Evolutionary conservation across 805 yeast species (phyloP), one percentile per base, ranked within the genome.

Genomic region (Candida maris): DNA sequence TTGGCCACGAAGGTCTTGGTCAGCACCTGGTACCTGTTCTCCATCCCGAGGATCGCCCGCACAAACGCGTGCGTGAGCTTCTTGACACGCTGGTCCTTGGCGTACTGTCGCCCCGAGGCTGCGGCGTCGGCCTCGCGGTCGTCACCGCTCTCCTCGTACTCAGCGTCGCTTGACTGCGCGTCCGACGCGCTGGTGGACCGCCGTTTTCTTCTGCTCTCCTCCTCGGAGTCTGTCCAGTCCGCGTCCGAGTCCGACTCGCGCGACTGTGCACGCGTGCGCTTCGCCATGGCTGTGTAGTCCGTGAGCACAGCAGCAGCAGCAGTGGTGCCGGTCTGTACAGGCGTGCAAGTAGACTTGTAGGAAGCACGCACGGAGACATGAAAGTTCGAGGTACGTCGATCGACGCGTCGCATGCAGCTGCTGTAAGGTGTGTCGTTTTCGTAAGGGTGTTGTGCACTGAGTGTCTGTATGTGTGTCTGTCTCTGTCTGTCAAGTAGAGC

Each of bases 41-140:
- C 61, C 10, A 53, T 27, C 3, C 58, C 62, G 4, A 61, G 17
- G 5, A 58, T 17, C 0, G 54, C 47, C n/a, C 61, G 39, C 2
- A 54, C 56, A 20, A 57, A 49, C 6, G 57, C 51, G 5, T 38
- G 37, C 1, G 52, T 45, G n/a, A 55, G 35, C 32, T 54, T 57
- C n/a, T 33, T 39, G 14, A 44, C 34, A 14, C 41, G 31, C 26
- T 45, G 42, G 27, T 45, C 42, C 28, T 35, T 45, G 22, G 35
- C 26, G 14, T 38, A 29, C 16, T 21, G 22, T 23, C 27, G 37
- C 4, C 41, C 37, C 13, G 41, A 30, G 7, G 28, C 28, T 6
- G 14, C 8, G 14, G 10, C 28, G 16, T 12, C 28, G 8, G 8
- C 10, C 16, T 10, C 14, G 16, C 19, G 15, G 12, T 19, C 19